Evolutionary conservation across 352 stramenopile species (phyloP).

Genomic region (Poterioochromonas sp.): DNA sequence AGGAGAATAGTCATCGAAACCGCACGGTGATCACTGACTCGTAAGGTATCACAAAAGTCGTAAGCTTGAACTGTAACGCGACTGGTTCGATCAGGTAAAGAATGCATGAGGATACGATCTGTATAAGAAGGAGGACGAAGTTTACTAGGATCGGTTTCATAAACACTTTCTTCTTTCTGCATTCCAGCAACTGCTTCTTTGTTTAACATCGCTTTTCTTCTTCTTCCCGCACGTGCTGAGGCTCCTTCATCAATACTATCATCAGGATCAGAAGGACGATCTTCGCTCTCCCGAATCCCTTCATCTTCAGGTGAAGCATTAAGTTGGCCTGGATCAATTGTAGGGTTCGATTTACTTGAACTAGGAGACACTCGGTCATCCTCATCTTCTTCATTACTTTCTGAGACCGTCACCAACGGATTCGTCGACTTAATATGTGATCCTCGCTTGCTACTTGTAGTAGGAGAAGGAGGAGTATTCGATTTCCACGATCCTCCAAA

Average conservation of each 20-base stretch:
- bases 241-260: too few relatives aligned
- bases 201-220: not conserved
- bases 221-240: not conserved
- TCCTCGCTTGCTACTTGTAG: too few relatives aligned
- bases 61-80: conserved; percentile 60
- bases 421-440: not conserved
- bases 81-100: conserved; percentile 54
- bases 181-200: not conserved
- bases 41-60: conserved; percentile 60
- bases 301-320: not conserved
- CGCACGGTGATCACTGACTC: conserved; percentile 67
- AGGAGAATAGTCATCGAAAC: conserved; percentile 45
- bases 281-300: too few relatives aligned
- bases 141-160: conserved; percentile 4
- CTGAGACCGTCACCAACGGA: not conserved
- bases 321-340: too few relatives aligned
- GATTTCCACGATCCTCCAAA: too few relatives aligned
- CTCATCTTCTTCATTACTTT: not conserved
- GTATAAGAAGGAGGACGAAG: conserved; percentile 71
- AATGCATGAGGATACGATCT: conserved; percentile 68
- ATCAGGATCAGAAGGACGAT: too few relatives aligned
- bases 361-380: not conserved
- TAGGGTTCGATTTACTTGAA: not conserved
- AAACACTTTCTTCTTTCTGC: not conserved
- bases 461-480: too few relatives aligned